Conservation (phyloP, 768 basidiomycete genomes). For the Pleurotus eryngii region DNA sequence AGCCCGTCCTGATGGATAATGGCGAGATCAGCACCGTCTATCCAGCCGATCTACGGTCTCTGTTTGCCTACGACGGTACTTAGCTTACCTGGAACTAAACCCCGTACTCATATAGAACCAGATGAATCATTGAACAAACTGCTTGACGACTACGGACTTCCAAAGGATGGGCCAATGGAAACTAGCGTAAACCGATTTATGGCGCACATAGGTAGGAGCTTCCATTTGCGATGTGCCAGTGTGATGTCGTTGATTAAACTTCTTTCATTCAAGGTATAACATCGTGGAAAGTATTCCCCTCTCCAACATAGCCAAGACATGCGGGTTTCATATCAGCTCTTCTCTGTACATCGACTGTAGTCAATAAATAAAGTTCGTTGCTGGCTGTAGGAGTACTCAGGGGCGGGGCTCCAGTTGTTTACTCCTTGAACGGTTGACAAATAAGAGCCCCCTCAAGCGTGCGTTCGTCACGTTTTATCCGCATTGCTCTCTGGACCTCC, state of each 20-base stretch:
- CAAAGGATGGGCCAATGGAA: conserved; percentile 35
- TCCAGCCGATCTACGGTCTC: conserved; percentile 45
- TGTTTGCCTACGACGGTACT: conserved; percentile 55
- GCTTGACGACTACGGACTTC: conserved; percentile 47
- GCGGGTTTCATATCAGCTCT: background rate
- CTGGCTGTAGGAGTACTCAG: too few relatives aligned
- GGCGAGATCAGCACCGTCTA: conserved; percentile 45
- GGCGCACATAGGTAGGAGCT: conserved; percentile 45
- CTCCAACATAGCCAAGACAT: background rate
- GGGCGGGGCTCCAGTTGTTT: background rate
- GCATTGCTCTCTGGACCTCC: conserved; percentile 6
- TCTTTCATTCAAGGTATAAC: background rate
- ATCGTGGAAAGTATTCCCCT: background rate
- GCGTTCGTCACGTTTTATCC: conserved; percentile 17
- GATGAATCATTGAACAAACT: conserved; percentile 39
- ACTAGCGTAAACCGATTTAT: conserved; percentile 55
- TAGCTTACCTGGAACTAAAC: background rate
- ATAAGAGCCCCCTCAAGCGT: background rate
- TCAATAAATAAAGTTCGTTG: too few relatives aligned
- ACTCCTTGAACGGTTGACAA: background rate
- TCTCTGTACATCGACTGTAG: too few relatives aligned
- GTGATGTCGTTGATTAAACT: too few relatives aligned
- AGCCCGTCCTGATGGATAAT: conserved; percentile 43
- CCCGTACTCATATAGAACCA: conserved; percentile 15
- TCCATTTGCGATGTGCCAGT: background rate